A percentile compares a stretch with the other conserved stretches of the same genome.
Conservation (phyloP, 768 basidiomycete species). For the Lyophyllum decastes region DNA sequence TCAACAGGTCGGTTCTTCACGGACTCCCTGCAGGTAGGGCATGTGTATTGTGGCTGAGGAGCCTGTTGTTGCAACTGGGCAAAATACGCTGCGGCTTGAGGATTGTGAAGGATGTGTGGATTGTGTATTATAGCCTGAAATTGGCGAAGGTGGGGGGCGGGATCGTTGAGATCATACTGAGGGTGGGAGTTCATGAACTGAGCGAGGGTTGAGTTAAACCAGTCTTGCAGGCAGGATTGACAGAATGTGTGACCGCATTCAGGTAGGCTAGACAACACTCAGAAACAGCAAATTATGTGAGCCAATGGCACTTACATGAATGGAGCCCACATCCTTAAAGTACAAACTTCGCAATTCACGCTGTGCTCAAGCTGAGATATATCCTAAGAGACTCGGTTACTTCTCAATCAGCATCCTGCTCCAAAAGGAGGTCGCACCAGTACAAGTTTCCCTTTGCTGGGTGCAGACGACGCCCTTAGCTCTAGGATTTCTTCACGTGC, state of each 20-base stretch:
- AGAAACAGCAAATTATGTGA: not conserved
- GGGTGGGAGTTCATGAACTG: constrained; percentile 53
- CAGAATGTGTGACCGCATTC: constrained; percentile 77
- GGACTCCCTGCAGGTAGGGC: constrained; percentile 62
- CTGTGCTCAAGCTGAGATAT: constrained; percentile 50
- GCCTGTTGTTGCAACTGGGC: constrained; percentile 25
- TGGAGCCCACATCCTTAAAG: constrained; percentile 63
- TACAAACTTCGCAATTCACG: constrained; percentile 67
- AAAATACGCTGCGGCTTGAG: constrained; percentile 28
- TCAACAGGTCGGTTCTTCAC: constrained; percentile 56
- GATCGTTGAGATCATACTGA: constrained; percentile 36
- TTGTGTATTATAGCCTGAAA: constrained; percentile 21
- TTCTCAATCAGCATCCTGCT: not conserved
- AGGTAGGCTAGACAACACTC: constrained; percentile 43
- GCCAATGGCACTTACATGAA: constrained; percentile 53
- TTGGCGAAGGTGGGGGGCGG: constrained; percentile 15
- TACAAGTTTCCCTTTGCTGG: constrained; percentile 30
- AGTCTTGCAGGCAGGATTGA: constrained; percentile 57
- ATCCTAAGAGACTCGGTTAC: constrained; percentile 31
- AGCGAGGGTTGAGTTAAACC: constrained; percentile 48
- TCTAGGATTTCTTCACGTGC: constrained; percentile 28
- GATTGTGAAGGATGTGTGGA: constrained; percentile 25
- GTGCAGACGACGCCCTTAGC: constrained; percentile 22
- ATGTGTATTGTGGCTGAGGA: constrained; percentile 57
- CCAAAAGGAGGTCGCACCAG: constrained; percentile 24